Conservation (phyloP, 2,329 filamentous ascomycete species). For the Calonectria honghensis region DNA sequence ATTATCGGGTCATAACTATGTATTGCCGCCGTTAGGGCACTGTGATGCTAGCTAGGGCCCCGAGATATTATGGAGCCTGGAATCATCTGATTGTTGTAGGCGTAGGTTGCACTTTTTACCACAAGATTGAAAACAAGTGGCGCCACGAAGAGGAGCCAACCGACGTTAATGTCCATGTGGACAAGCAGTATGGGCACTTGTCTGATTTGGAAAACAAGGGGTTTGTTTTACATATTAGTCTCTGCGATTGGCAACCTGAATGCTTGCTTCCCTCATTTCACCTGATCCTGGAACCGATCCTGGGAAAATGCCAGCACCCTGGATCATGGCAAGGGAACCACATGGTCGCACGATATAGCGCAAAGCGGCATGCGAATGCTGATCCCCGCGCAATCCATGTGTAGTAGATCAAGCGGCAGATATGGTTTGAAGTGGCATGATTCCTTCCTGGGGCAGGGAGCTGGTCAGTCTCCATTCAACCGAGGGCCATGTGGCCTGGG, state of each 20-base stretch:
- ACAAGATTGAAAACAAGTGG: neutral
- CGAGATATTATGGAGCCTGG: neutral
- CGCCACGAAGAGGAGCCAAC: neutral
- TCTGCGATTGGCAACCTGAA: neutral
- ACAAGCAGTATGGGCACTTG: neutral
- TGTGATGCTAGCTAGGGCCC: neutral
- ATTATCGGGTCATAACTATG: neutral
- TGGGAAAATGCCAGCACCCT: neutral
- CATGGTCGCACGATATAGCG: neutral
- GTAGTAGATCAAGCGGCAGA: neutral
- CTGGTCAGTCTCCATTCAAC: neutral
- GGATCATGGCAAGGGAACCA: neutral
- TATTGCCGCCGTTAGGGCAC: neutral
- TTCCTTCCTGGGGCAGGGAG: neutral
- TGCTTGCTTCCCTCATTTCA: neutral
- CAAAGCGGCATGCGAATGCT: neutral
- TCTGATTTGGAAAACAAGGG: neutral
- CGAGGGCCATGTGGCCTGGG: neutral
- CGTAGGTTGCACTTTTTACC: neutral
- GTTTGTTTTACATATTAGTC: neutral
- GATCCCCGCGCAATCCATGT: neutral
- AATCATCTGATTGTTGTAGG: neutral
- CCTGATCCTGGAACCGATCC: neutral
- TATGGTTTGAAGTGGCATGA: conserved; percentile 8
- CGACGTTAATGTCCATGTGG: neutral